Evolutionary conservation across 2,329 filamentous ascomycete genomes (phyloP), one percentile per base, ranked within the genome.

Genomic region (Rosellinia necatrix): DNA sequence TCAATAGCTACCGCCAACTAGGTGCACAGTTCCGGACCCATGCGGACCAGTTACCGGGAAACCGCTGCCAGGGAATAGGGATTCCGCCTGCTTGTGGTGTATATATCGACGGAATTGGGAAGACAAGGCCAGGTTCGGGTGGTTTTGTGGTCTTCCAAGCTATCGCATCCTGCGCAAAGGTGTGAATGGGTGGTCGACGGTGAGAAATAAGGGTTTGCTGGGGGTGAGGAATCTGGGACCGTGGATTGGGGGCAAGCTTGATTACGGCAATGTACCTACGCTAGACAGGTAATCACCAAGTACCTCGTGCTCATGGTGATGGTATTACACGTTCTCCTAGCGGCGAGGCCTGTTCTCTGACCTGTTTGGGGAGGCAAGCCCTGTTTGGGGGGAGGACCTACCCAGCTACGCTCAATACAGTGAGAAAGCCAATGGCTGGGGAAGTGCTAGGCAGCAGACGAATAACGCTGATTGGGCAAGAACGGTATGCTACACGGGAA

Each of bases 401-500:
- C 35, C 41, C 24, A 49, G 30, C n/a, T 53, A 37, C 37, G 29
- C 48, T 47, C 29, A 25, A 35, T 25, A 25, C 27, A 15, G 19
- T 17, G 35, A 9, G 24, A 58, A 56, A 52, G 19, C 38, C 56
- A 35, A 59, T 59, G 56, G 56, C 56, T 59, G 56, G 52, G 42
- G 32, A 43, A 22, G 49, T 37, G 21, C 50, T 29, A 24, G 46
- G 43, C 29, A 19, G 22, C 13, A 21, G 13, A 46, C 15, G n/a
- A 15, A 29, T 4, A 8, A 10, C 29, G 43, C 21, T 53, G 49
- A 57, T 58, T 58, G 56, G 56, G 15, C 46, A 42, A 27, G 29
- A 12, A 29, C 50, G 19, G 38, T 34, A 40, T 37, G 40, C 35
- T 35, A 22, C 41, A 51, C 49, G 34, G 35, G 38, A 37, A 24